phyloP scores from a whole-genome alignment of 2,329 filamentous ascomycete species.

The Trichophyton rubrum region DNA sequence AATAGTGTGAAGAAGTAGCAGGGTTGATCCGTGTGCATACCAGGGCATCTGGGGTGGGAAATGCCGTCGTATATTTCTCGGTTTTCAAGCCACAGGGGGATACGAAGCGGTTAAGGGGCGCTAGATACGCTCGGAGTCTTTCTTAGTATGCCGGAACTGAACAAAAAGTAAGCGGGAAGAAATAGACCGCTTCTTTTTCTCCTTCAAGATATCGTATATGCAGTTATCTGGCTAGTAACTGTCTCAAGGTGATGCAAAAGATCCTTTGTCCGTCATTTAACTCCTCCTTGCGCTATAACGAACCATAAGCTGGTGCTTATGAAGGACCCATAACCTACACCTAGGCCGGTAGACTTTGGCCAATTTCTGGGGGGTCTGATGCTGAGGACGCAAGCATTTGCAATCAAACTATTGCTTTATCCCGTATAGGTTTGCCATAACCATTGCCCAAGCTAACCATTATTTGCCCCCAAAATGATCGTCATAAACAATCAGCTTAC shows the following conservation, averaged over 20 bases:
- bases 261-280: background rate
- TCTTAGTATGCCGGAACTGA: background rate
- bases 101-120: background rate
- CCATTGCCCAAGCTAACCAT: background rate
- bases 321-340: background rate
- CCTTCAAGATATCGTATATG: no score
- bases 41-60: no score
- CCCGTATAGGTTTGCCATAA: background rate
- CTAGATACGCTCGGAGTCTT: background rate
- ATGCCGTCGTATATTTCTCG: background rate
- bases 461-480: background rate
- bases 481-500: background rate
- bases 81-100: background rate
- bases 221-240: no score
- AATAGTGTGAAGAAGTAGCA: background rate
- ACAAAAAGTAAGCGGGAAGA: no score
- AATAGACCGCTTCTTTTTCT: no score
- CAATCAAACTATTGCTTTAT: background rate
- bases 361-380: background rate
- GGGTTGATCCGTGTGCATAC: background rate
- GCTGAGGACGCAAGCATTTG: background rate
- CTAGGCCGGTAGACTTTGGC: background rate
- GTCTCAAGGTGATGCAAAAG: background rate
- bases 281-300: background rate
- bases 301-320: background rate